A percentile compares a stretch with the other conserved stretches of the same genome.
Conservation (phyloP, 106 monocot genomes). For the Acanthochlamys bracteata region DNA sequence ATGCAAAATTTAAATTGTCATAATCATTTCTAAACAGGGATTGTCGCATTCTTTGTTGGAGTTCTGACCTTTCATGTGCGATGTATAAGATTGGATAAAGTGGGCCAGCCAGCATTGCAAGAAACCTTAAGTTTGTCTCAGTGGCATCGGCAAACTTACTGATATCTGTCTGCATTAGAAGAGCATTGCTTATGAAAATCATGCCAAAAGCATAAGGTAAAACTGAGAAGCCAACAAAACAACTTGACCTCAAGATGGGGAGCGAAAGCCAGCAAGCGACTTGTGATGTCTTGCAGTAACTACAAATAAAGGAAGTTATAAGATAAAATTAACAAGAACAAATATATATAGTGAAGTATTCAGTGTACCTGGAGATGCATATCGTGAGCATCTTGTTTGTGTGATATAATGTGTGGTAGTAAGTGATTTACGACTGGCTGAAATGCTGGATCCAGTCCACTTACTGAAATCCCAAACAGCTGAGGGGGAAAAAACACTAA, state of each 20-base stretch:
- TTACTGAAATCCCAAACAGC: constrained; percentile 86
- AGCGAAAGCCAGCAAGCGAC: constrained; percentile 51
- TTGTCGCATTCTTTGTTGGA: background rate
- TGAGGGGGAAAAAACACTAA: constrained; percentile 32
- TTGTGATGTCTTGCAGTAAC: constrained; percentile 87
- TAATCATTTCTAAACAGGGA: background rate
- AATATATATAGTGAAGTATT: constrained; percentile 14
- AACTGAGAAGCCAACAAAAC: background rate
- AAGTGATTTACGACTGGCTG: constrained; percentile 87
- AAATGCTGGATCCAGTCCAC: constrained; percentile 85
- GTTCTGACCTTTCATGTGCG: constrained; percentile 72
- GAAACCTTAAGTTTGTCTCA: constrained; percentile 57
- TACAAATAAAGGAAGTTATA: constrained; percentile 34
- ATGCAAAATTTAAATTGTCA: background rate
- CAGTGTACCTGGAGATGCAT: constrained; percentile 72
- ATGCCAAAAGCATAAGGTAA: background rate
- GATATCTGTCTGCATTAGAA: constrained; percentile 64
- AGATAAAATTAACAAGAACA: too few relatives aligned
- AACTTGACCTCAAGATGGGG: constrained; percentile 77
- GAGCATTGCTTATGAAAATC: background rate
- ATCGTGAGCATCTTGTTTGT: constrained; percentile 79
- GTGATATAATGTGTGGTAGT: constrained; percentile 72
- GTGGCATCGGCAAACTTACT: constrained; percentile 50
- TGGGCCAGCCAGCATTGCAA: constrained; percentile 97
- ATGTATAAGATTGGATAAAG: constrained; percentile 77